Evolutionary conservation across 2,329 filamentous ascomycete genomes (phyloP).

Genomic region (Epicoccum nigrum): DNA sequence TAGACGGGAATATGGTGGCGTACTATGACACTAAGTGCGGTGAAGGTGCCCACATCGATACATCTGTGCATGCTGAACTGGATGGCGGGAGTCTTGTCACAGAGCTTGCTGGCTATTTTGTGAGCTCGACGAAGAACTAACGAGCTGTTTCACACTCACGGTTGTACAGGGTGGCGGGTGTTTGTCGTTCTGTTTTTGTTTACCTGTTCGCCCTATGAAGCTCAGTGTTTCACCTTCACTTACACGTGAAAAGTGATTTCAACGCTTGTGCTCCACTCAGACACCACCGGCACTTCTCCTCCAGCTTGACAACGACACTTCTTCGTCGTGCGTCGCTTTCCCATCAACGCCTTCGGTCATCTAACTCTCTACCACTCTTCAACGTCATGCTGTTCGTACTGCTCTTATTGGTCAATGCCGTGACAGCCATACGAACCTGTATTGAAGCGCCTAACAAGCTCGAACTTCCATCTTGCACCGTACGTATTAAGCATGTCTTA

Average conservation of each 20-base stretch:
- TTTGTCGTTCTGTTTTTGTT: too few relatives aligned
- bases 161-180: too few relatives aligned
- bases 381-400: background rate
- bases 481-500: background rate
- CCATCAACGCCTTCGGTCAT: too few relatives aligned
- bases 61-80: background rate
- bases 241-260: background rate
- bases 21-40: background rate
- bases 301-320: too few relatives aligned
- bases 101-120: background rate
- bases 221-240: background rate
- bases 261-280: background rate
- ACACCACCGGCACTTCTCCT: background rate
- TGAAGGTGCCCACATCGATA: too few relatives aligned
- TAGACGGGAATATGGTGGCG: background rate
- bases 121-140: background rate
- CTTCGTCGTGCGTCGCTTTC: too few relatives aligned
- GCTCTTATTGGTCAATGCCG: background rate
- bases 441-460: background rate
- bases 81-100: background rate
- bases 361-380: background rate
- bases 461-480: background rate
- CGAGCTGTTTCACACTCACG: too few relatives aligned
- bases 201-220: too few relatives aligned
- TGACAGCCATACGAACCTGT: background rate